Percentiles rank a stretch among this genome's conserved stretches.
These are phyloP conservation scores for Salinomyces thailandicus DNA, from an alignment of 2,329 filamentous ascomycete species.

Conservation along the genomic window DNA sequence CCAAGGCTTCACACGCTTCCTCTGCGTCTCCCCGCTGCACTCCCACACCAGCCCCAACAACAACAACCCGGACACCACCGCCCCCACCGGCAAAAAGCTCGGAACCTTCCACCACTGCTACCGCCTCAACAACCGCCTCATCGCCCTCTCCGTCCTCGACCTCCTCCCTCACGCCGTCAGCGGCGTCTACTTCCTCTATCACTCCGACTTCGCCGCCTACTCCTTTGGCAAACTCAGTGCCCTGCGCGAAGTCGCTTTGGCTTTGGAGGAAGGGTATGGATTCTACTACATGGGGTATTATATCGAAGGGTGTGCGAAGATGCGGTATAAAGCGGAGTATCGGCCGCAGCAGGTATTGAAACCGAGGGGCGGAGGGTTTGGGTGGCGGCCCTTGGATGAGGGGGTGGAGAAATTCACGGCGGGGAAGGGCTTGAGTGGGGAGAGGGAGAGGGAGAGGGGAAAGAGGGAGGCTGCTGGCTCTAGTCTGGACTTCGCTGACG, in stretches of 20 bases:
- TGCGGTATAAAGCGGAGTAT: constrained; percentile 78
- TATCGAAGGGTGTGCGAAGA: constrained; percentile 70
- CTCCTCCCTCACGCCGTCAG: constrained; percentile 67
- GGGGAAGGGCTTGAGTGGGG: constrained; percentile 33
- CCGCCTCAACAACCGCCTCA: constrained; percentile 61
- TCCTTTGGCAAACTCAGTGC: constrained; percentile 67
- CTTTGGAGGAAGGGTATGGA: constrained; percentile 56
- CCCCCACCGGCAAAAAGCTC: constrained; percentile 47
- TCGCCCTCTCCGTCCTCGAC: constrained; percentile 68
- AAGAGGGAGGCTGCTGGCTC: constrained; percentile 1
- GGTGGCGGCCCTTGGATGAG: constrained; percentile 25
- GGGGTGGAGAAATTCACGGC: constrained; percentile 36
- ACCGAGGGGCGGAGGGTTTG: constrained; percentile 39
- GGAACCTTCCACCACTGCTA: constrained; percentile 79
- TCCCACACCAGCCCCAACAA: constrained; percentile 29
- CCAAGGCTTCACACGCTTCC: constrained; percentile 57
- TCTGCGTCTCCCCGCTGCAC: constrained; percentile 59
- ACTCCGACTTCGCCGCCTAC: constrained; percentile 60
- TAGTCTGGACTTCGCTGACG: constrained; percentile 4
- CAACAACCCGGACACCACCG: constrained; percentile 33
- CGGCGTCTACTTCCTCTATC: constrained; percentile 74
- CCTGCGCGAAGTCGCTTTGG: constrained; percentile 60
- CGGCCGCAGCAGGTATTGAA: constrained; percentile 64
- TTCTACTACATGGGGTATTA: constrained; percentile 82
- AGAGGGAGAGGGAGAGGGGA: constrained; percentile 20